Base-by-base conservation (phyloP, 192 early-diverging fungal species). In the Coemansia sp. region DNA sequence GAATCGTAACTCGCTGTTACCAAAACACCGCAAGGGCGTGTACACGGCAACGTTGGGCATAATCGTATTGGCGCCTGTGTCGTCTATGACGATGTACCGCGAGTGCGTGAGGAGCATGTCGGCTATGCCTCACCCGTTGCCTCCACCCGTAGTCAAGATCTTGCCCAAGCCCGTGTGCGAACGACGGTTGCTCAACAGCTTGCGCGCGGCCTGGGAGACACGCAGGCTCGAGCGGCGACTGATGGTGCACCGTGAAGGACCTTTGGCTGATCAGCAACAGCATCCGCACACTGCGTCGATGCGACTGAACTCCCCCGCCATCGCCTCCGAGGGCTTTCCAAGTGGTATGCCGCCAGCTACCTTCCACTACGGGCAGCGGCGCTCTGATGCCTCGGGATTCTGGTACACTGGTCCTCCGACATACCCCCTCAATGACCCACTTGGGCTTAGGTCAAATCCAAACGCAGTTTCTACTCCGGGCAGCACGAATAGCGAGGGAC, bases 151-250 rank as follows among this genome's bases (percentile, higher is more conserved):
- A 4, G 73, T 80, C 37, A 63, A 61, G 38, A 67, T 80, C 6
- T 62, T 80, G 42, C 68, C 77, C 28, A 62, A 56, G 36, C 77
- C 77, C 3, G 39, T 80, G 53, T 58, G 69, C 58, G 77, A 80
- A 56, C 62, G 62, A 10, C 48, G 77, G 18, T 61, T 80, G 28
- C 62, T 80, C 20, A 52, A 25, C 21, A 65, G 72, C 23, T 59
- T 80, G 47, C 65, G 50, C 5, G 47, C 66, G 6, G 69, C 72
- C 3, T 80, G 77, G 77, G 62, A 70, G 16, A 33, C 61, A 13
- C 68, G 70, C 8, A 65, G 72, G 3, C 47, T 62, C 6, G 65
- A 70, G 66, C 68, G 61, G 41, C 59, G 50, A 4, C 52, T 23
- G 20, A 3, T 16, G 28, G 18, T 39, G 11, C 52, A 26, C n/a